Conservation (phyloP, 164 flowering plant genomes). For the Warburgia ugandensis region DNA sequence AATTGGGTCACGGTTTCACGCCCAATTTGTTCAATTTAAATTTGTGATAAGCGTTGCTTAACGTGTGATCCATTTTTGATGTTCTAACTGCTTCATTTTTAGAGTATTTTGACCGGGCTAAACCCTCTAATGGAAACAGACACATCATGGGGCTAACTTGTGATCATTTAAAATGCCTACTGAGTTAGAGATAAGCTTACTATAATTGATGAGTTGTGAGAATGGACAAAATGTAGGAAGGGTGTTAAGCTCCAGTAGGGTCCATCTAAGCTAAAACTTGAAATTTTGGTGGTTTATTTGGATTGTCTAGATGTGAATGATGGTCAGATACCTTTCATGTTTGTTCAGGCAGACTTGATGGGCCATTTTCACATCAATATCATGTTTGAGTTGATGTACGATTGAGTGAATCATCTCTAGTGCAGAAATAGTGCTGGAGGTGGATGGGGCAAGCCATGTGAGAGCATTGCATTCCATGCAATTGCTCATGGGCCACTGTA, state of each 20-base stretch:
- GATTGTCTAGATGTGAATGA: not conserved
- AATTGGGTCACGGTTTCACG: not conserved
- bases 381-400: not conserved
- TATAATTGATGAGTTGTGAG: not conserved
- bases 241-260: too few species aligned
- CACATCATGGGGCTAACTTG: too few species aligned
- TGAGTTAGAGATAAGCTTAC: not conserved
- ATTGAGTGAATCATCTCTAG: not conserved
- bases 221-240: not conserved
- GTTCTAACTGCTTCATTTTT: not conserved
- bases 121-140: not conserved
- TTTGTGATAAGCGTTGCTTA: not conserved
- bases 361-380: not conserved
- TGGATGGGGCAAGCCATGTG: constrained; percentile 6
- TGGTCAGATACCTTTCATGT: not conserved
- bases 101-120: not conserved
- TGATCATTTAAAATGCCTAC: too few species aligned
- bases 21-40: not conserved
- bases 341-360: not conserved
- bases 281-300: not conserved
- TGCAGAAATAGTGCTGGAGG: not conserved
- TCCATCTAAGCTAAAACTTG: not conserved
- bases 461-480: not conserved
- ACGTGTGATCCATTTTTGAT: not conserved
- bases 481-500: not conserved